Evolutionary conservation across 331 rosid species (phyloP).

Genomic region (Telfairia occidentalis): DNA sequence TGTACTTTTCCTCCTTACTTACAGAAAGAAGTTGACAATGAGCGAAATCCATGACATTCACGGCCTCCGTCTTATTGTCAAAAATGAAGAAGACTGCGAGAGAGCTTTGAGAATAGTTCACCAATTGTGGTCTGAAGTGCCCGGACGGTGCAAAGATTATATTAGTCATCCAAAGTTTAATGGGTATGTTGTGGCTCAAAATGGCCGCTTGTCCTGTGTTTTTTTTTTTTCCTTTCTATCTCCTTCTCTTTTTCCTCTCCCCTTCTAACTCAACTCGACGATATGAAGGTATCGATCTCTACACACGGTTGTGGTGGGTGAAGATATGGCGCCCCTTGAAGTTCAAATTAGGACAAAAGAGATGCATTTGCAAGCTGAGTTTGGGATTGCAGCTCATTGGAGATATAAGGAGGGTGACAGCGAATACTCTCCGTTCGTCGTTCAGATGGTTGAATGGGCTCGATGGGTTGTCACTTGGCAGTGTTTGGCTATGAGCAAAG

Average conservation of each 20-base stretch:
- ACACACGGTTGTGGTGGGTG: conserved; percentile 82
- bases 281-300: conserved; percentile 67
- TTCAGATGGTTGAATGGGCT: conserved; percentile 98
- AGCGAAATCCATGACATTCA: conserved; percentile 83
- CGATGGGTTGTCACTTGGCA: conserved; percentile 95
- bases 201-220: background rate
- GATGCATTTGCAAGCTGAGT: conserved; percentile 95
- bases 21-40: conserved; percentile 75
- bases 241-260: conserved; percentile 12
- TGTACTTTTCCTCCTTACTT: conserved; percentile 7
- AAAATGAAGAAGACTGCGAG: conserved; percentile 81
- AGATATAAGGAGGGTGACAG: conserved; percentile 93
- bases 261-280: background rate
- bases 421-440: conserved; percentile 66
- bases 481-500: conserved; percentile 78
- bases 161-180: conserved; percentile 65
- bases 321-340: conserved; percentile 64
- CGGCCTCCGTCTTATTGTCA: conserved; percentile 81
- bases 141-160: conserved; percentile 83
- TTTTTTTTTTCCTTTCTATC: background rate
- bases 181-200: conserved; percentile 43
- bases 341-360: conserved; percentile 87
- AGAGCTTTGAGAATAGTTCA: conserved; percentile 64
- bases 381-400: conserved; percentile 98
- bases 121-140: conserved; percentile 68